Conservation (phyloP, 805 yeast genomes). For the Candida vartiovaarae region DNA sequence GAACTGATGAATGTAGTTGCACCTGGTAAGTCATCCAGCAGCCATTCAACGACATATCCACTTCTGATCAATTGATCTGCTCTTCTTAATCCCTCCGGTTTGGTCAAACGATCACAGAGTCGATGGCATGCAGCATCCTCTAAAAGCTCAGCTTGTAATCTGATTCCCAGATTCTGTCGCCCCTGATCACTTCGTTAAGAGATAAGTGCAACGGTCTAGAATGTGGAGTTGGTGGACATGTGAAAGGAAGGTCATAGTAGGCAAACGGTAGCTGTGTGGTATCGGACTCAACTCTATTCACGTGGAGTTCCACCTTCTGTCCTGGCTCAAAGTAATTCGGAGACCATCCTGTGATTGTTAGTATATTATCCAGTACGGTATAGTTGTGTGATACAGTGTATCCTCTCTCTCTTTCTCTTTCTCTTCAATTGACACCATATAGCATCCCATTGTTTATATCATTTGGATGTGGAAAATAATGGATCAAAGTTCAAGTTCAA, state of each 20-base stretch:
- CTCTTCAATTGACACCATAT: not conserved
- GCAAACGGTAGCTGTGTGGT: slow-evolving; percentile 70
- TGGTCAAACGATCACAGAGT: slow-evolving; percentile 60
- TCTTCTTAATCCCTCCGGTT: slow-evolving; percentile 40
- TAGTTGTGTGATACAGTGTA: not conserved
- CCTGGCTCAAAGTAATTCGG: slow-evolving; percentile 37
- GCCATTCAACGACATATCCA: slow-evolving; percentile 80
- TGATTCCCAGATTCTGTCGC: slow-evolving; percentile 74
- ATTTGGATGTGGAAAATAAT: too few species aligned
- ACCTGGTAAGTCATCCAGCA: slow-evolving; percentile 77
- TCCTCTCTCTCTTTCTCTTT: not conserved
- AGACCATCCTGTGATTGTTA: slow-evolving; percentile 25
- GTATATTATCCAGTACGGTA: not conserved
- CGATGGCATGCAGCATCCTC: slow-evolving; percentile 59
- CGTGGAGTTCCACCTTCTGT: slow-evolving; percentile 60
- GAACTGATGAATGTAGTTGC: slow-evolving; percentile 73
- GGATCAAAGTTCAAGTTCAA: too few species aligned
- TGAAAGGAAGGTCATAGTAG: slow-evolving; percentile 71
- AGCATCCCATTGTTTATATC: too few species aligned
- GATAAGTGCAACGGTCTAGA: slow-evolving; percentile 61
- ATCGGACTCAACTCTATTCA: slow-evolving; percentile 75
- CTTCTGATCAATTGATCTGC: slow-evolving; percentile 57
- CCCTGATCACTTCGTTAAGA: slow-evolving; percentile 69
- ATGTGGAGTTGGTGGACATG: slow-evolving; percentile 56
- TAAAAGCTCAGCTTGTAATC: slow-evolving; percentile 61